phyloP scores from a whole-genome alignment of 495 filamentous ascomycete species.

The Trypethelium eluteriae region DNA sequence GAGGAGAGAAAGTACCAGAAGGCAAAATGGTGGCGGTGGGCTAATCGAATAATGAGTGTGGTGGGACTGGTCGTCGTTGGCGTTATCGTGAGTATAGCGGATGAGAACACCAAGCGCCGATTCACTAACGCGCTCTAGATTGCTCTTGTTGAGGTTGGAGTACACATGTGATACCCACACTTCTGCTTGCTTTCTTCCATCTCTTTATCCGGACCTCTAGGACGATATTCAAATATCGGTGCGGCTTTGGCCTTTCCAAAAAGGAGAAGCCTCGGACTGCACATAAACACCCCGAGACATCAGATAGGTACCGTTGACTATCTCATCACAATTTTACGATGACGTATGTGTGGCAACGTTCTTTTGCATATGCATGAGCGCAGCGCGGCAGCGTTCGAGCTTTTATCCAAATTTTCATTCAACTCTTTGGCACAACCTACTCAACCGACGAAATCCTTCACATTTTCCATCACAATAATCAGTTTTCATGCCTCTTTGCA shows the following conservation, averaged over 20 bases:
- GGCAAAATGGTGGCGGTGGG: conserved; percentile 83
- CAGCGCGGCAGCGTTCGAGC: not conserved
- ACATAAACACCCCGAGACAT: not conserved
- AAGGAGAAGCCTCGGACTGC: not conserved
- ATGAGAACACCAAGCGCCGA: not conserved
- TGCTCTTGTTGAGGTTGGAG: conserved; percentile 53
- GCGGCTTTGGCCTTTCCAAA: not conserved
- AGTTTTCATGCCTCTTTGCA: not conserved
- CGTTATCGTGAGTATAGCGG: conserved; percentile 52
- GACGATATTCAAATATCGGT: not conserved
- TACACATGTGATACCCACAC: conserved; percentile 20
- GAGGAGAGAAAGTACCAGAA: conserved; percentile 55
- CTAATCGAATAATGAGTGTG: conserved; percentile 81
- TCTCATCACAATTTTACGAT: not conserved
- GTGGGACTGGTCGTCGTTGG: conserved; percentile 71
- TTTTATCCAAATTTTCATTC: not conserved
- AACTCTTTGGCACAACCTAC: not conserved
- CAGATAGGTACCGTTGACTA: not conserved
- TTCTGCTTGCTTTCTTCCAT: not conserved
- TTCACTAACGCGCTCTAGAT: conserved; percentile 38
- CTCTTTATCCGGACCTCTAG: not conserved
- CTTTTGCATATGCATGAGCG: conserved; percentile 7
- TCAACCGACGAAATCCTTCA: not conserved
- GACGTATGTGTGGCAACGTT: not conserved
- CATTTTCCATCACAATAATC: not conserved